phyloP scores from a whole-genome alignment of 768 basidiomycete species.

The Russula brevipes region DNA sequence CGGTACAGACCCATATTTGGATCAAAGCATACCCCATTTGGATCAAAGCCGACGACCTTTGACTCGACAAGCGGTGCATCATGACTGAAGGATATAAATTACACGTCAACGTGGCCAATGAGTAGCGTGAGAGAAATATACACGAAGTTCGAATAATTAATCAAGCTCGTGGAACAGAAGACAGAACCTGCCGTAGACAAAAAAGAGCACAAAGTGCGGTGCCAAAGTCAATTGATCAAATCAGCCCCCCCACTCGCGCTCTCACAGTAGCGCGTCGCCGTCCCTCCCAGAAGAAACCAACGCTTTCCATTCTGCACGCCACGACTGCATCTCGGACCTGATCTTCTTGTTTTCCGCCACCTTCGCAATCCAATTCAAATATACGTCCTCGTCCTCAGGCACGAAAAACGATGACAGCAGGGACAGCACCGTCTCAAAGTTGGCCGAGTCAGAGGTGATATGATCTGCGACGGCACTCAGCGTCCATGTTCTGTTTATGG shows the following conservation, averaged over 20 bases:
- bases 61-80: not conserved
- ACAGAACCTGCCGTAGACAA: not conserved
- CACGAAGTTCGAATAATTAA: not conserved
- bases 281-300: constrained; percentile 65
- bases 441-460: constrained; percentile 69
- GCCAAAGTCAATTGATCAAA: constrained; percentile 1
- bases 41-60: not conserved
- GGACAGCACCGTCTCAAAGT: constrained; percentile 89
- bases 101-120: not conserved
- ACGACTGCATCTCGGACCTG: constrained; percentile 59
- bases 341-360: constrained; percentile 59
- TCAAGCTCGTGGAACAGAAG: too few species aligned
- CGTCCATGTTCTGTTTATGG: not conserved
- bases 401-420: constrained; percentile 92
- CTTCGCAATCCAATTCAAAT: constrained; percentile 76
- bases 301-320: constrained; percentile 77
- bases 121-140: constrained; percentile 8
- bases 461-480: constrained; percentile 50
- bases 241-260: not conserved
- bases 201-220: not conserved
- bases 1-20: not conserved
- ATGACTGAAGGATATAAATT: constrained; percentile 1
- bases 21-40: not conserved
- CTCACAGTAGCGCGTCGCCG: constrained; percentile 52
- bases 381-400: constrained; percentile 79